Evolutionary conservation across 2,329 filamentous ascomycete species (phyloP).

Genomic region (Verticillium nubilum): DNA sequence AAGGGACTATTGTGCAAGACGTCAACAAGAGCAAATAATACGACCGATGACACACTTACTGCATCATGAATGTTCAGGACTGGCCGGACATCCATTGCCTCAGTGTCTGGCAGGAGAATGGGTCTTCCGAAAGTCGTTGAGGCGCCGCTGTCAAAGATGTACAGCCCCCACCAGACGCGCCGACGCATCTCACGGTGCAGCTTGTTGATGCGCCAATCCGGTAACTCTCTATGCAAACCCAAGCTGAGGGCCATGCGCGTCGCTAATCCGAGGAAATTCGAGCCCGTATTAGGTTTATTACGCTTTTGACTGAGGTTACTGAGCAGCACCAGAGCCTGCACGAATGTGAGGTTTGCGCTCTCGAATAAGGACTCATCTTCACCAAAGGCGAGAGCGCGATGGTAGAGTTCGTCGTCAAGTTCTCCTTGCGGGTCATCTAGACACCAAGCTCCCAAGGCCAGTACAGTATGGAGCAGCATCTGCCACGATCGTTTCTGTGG

Average conservation of each 20-base stretch:
- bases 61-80: conserved; percentile 23
- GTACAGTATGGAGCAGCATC: conserved; percentile 28
- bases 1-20: conserved; percentile 9
- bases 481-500: conserved; percentile 24
- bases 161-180: conserved; percentile 36
- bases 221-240: conserved; percentile 38
- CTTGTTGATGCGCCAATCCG: conserved; percentile 22
- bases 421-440: conserved; percentile 18
- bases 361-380: conserved; percentile 24
- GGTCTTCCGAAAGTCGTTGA: conserved; percentile 36
- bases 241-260: conserved; percentile 40
- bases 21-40: neutral
- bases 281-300: conserved; percentile 42
- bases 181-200: conserved; percentile 29
- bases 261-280: conserved; percentile 40
- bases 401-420: conserved; percentile 22
- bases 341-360: conserved; percentile 23
- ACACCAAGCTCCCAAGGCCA: conserved; percentile 30
- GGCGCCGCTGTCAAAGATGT: conserved; percentile 39
- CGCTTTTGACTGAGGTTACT: conserved; percentile 40
- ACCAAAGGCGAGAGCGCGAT: conserved; percentile 19
- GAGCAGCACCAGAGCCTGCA: conserved; percentile 22
- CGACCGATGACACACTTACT: conserved; percentile 1
- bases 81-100: conserved; percentile 22
- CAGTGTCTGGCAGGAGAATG: conserved; percentile 18